Evolutionary conservation across 2,329 filamentous ascomycete genomes (phyloP), one percentile per base, ranked within the genome.

Genomic region (Cryphonectria nitschkei): DNA sequence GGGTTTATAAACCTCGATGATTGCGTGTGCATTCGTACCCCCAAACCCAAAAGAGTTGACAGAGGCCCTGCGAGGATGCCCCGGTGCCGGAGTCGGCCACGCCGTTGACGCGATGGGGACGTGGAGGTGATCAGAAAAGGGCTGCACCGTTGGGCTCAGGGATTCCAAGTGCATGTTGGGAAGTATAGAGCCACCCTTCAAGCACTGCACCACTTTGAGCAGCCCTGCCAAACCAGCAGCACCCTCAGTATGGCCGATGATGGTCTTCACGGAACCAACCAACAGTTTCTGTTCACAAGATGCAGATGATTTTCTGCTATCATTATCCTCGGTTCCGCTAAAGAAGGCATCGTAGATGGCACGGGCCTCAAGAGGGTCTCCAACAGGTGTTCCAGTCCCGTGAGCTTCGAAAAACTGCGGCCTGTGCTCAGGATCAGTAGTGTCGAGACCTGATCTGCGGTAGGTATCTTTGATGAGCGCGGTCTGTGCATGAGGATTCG

Each of bases 241-340:
- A 11, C 84, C 83, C 75, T 87, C 86, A 0, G 82, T 83, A 73
- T 88, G 85, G 26, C 86, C 86, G 43, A 84, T 79, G 2, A 84
- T 77, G 0, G 82, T 84, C 77, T 84, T 84, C 68, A 83, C 74
- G 0, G 82, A 84, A 3, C 82, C 82, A 1, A 84, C 82, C 1
- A 82, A 68, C 34, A 84, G 58, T 58, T 78, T 79, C 14, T 22
- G 34, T 16, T 19, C 13, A 32, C 32, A 39, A 9, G 32, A 39
- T 3, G 39, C 22, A 3, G 29, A 1, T 0, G n/a, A 2, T 3
- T 54, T 50, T 29, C 26, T 19, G 2, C 13, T 22, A 3, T 26
- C n/a, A 4, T 11, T 34, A 3, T 19, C 39, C 2, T 34, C 8
- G 5, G 13, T 26, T 19, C 32, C 26, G 7, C 70, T 73, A 50